Evolutionary conservation across 768 basidiomycete species (phyloP).

Genomic region (Asterophora parasitica): DNA sequence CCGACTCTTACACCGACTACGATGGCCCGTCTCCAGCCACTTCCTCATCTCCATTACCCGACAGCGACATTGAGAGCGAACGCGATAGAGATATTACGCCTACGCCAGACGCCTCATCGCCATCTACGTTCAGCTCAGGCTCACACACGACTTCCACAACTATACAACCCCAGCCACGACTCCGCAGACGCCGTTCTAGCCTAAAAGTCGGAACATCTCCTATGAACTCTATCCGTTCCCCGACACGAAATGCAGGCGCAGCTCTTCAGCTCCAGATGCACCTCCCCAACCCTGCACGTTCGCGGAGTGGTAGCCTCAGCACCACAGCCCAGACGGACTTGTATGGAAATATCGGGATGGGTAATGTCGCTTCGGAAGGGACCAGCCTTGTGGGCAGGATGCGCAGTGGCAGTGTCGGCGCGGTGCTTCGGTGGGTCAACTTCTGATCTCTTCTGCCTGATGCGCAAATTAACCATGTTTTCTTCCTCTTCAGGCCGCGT

Average conservation of each 20-base stretch:
- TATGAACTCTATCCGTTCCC: constrained; percentile 55
- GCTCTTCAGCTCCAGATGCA: constrained; percentile 49
- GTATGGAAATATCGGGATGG: constrained; percentile 5
- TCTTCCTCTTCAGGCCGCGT: constrained; percentile 29
- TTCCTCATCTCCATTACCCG: constrained; percentile 23
- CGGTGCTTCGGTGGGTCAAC: constrained; percentile 22
- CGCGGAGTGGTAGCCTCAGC: constrained; percentile 43
- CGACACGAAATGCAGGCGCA: constrained; percentile 43
- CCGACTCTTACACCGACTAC: constrained; percentile 4
- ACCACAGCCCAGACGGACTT: constrained; percentile 8
- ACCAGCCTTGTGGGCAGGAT: constrained; percentile 47
- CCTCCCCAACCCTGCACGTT: constrained; percentile 34
- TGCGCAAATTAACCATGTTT: constrained; percentile 4
- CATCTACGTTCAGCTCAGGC: constrained; percentile 1
- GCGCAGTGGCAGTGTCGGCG: constrained; percentile 50
- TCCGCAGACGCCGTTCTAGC: constrained; percentile 61
- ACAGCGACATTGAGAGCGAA: constrained; percentile 32
- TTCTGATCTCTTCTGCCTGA: no score
- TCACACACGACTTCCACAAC: constrained; percentile 14
- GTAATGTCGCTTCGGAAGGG: constrained; percentile 22
- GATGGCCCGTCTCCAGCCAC: constrained; percentile 17
- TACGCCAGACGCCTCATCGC: constrained; percentile 14
- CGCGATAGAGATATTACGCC: constrained; percentile 20
- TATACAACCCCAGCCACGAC: constrained; percentile 29
- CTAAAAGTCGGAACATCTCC: constrained; percentile 51